Evolutionary conservation across 148 eudicot species (phyloP).

Genomic region (Camellia granthamiana): DNA sequence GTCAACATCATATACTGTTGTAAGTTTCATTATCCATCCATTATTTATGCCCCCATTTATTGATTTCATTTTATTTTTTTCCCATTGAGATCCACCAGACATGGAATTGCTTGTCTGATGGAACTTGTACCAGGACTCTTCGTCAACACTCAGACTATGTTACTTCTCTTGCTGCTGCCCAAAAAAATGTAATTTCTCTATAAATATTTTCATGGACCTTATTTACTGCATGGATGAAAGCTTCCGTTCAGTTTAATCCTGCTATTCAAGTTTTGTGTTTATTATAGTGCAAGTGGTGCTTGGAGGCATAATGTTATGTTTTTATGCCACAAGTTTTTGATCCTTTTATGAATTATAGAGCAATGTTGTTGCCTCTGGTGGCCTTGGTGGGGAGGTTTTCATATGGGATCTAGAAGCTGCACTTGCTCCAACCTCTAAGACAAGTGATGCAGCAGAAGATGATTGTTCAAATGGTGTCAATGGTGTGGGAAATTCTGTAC

Average conservation of each 20-base stretch:
- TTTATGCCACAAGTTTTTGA: slow-evolving; percentile 20
- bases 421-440: slow-evolving; percentile 64
- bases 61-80: neutral
- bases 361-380: slow-evolving; percentile 86
- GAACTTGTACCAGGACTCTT: slow-evolving; percentile 71
- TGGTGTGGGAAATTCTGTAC: slow-evolving; percentile 50
- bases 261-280: neutral
- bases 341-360: slow-evolving; percentile 45
- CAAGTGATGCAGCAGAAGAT: slow-evolving; percentile 60
- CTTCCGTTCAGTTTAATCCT: neutral
- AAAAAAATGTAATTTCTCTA: slow-evolving; percentile 60
- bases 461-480: slow-evolving; percentile 60
- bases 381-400: slow-evolving; percentile 98
- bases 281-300: slow-evolving; percentile 14
- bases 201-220: neutral
- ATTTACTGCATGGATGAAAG: neutral
- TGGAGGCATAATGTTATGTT: neutral
- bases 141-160: slow-evolving; percentile 97
- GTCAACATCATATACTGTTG: neutral
- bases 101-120: slow-evolving; percentile 76
- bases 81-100: slow-evolving; percentile 43
- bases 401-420: slow-evolving; percentile 99
- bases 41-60: neutral
- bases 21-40: neutral
- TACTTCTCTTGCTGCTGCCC: slow-evolving; percentile 89